Conservation (phyloP, 345 rosid genomes). For the Barbarea vulgaris region DNA sequence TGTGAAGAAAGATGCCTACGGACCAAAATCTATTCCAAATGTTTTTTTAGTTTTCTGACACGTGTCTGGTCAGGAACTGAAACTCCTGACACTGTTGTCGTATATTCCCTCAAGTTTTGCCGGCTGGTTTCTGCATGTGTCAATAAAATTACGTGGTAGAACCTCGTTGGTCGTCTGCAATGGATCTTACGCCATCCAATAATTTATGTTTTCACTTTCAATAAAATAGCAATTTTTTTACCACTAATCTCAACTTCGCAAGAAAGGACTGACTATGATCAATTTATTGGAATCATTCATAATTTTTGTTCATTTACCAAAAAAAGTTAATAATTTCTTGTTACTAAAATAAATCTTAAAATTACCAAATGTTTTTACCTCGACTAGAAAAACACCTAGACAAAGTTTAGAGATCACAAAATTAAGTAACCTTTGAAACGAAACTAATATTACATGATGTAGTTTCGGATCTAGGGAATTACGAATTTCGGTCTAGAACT, state of each 20-base stretch:
- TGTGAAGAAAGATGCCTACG: slow-evolving; percentile 9
- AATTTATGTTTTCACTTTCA: neutral
- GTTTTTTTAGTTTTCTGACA: neutral
- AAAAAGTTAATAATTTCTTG: too few relatives aligned
- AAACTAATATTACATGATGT: too few relatives aligned
- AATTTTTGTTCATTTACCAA: too few relatives aligned
- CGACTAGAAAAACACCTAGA: too few relatives aligned
- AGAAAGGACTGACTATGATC: neutral
- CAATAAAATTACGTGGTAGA: neutral
- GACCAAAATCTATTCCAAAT: neutral
- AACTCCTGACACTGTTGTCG: slow-evolving; percentile 23
- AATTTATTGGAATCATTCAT: too few relatives aligned
- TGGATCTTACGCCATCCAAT: neutral
- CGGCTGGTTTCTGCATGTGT: slow-evolving; percentile 4
- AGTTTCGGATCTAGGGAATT: too few relatives aligned
- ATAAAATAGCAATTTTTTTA: neutral
- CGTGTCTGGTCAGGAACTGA: slow-evolving; percentile 29
- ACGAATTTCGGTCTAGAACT: too few relatives aligned
- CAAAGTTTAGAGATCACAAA: too few relatives aligned
- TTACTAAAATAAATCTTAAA: too few relatives aligned
- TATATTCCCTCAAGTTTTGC: slow-evolving; percentile 26
- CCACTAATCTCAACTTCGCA: neutral
- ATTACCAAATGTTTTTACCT: too few relatives aligned
- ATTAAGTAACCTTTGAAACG: too few relatives aligned
- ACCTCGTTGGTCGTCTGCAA: neutral